Base-by-base conservation (phyloP, 805 yeast genomes). In the Yarrowia bubula region DNA sequence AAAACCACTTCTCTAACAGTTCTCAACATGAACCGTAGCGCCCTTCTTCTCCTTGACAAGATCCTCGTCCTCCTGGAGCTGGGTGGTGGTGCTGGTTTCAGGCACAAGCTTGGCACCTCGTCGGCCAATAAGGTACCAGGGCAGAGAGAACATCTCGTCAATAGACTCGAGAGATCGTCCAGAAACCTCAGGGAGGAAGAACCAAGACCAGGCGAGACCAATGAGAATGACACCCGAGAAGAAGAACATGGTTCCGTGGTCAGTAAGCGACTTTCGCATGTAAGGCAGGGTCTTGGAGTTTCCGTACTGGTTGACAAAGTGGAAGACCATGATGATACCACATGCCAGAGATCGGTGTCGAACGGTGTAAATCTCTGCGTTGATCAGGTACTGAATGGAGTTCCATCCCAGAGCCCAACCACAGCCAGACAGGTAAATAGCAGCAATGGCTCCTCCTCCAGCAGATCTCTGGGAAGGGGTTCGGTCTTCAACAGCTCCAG, bases 331-430 rank as follows among this genome's bases (percentile, higher is more conserved):
- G 67, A 81, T 77, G 32, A 81, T 67, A 5, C 85, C 78, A 62
- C 82, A 81, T 28, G 83, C 86, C 67, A 81, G 73, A 37, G 80
- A 78, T 68, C 86, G 77, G 44, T 81, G 76, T 65, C 80, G 76
- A 69, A 83, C 73, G 28, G 87, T 87, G 70, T 83, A 78, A 64
- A 84, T 77, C 70, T 84, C 87, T 1, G 86, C 78, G 65, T 83
- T 83, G 68, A 84, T 73, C 67, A 84, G 75, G 70, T 83, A 84
- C 71, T 84, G 86, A 57, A 83, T 76, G 0, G 84, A 76, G 73
- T 84, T 84, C 80, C 83, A 84, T 44, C 87, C 87, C 72, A 84
- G 71, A 39, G 84, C 80, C 87, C 87, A 84, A 33, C 86, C 86
- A 15, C 78, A 75, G 68, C 87, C 87, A 38, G 79, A 76, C 39